These are phyloP conservation scores for Cladosporium colombiae DNA, from an alignment of 2,329 filamentous ascomycete species.

Conservation along the genomic window DNA sequence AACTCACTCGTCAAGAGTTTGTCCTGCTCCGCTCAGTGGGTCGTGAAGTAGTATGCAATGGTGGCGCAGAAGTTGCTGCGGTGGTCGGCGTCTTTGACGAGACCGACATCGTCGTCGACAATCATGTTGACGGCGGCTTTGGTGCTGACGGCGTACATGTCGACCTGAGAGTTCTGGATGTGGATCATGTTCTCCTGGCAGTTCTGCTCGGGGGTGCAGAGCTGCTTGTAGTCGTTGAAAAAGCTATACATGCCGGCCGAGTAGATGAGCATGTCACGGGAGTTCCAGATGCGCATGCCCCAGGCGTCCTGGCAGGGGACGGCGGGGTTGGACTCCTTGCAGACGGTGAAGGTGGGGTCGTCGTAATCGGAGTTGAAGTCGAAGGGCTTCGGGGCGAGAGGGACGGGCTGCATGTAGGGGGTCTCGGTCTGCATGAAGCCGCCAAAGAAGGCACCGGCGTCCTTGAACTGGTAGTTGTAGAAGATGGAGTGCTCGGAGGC, in stretches of 20 bases:
- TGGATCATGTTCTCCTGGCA: constrained; percentile 56
- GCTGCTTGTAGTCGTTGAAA: constrained; percentile 59
- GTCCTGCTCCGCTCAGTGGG: constrained; percentile 9
- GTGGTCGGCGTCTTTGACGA: constrained; percentile 47
- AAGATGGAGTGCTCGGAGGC: constrained; percentile 56
- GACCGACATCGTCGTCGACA: constrained; percentile 39
- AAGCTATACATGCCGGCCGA: constrained; percentile 58
- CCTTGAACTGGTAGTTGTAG: constrained; percentile 56
- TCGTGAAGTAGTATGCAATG: constrained; percentile 39
- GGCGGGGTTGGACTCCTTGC: constrained; percentile 27
- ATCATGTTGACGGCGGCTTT: constrained; percentile 55
- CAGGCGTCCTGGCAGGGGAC: constrained; percentile 45
- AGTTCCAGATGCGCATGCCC: constrained; percentile 46
- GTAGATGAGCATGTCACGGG: constrained; percentile 47
- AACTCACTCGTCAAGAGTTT: not conserved
- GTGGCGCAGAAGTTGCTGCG: constrained; percentile 52
- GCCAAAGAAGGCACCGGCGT: constrained; percentile 53
- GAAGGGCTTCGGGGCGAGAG: constrained; percentile 59
- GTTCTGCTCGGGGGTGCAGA: constrained; percentile 48
- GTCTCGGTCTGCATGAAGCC: constrained; percentile 58
- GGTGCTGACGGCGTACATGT: constrained; percentile 50
- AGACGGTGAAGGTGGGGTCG: constrained; percentile 45
- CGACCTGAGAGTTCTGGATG: constrained; percentile 46
- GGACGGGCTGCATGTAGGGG: constrained; percentile 56
- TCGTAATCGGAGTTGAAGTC: constrained; percentile 44